Conservation (phyloP, 2,329 filamentous ascomycete genomes). For the Paecilomyces formosus region DNA sequence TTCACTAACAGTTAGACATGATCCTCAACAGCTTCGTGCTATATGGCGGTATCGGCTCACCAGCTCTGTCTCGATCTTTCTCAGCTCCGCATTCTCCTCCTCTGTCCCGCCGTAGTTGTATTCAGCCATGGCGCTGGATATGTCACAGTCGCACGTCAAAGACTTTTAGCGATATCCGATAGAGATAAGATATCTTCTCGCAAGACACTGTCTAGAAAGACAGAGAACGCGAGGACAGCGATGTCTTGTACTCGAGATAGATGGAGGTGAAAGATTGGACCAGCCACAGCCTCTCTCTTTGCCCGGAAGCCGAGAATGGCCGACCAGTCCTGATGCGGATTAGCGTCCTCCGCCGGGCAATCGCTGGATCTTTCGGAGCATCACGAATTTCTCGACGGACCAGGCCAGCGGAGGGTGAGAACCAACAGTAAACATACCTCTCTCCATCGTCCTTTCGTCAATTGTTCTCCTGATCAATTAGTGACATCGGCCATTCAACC, state of each 20-base stretch:
- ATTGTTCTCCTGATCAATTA: not conserved
- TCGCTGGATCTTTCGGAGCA: not conserved
- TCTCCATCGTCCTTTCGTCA: not conserved
- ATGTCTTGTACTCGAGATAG: not conserved
- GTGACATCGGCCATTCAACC: not conserved
- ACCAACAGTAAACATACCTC: not conserved
- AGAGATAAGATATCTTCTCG: slow-evolving; percentile 4
- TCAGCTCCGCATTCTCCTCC: slow-evolving; percentile 75
- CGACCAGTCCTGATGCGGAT: slow-evolving; percentile 10
- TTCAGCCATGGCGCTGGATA: slow-evolving; percentile 53
- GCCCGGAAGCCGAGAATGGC: slow-evolving; percentile 2
- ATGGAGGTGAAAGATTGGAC: not conserved
- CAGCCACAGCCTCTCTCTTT: not conserved
- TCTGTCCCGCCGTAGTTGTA: slow-evolving; percentile 67
- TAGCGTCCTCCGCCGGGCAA: slow-evolving; percentile 10
- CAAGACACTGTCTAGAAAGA: not conserved
- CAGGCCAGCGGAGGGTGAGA: not conserved
- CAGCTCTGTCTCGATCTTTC: slow-evolving; percentile 68
- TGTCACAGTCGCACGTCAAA: not conserved
- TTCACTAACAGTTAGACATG: slow-evolving; percentile 3
- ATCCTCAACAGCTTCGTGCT: not conserved
- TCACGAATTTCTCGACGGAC: not conserved
- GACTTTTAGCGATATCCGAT: not conserved
- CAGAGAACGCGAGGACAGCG: not conserved
- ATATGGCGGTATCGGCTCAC: slow-evolving; percentile 45